Conservation (phyloP, 345 rosid genomes). For the Microthlaspi erraticum region DNA sequence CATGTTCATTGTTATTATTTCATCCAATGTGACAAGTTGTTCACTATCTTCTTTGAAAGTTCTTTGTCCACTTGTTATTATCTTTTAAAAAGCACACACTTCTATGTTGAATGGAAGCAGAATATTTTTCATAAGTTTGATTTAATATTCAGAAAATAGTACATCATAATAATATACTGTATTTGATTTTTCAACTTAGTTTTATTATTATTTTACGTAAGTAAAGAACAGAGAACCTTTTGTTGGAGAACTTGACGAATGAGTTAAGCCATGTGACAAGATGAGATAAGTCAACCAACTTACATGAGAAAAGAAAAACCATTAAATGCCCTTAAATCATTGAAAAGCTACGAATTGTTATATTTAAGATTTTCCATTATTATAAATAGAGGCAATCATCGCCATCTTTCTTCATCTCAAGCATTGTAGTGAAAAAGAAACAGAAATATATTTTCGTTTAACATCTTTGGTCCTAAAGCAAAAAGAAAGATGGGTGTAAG, state of each 20-base stretch:
- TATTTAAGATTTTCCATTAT: neutral
- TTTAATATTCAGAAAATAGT: neutral
- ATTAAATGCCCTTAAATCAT: constrained; percentile 24
- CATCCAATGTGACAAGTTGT: constrained; percentile 39
- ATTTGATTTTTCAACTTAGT: constrained; percentile 20
- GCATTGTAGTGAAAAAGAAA: constrained; percentile 11
- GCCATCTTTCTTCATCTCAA: constrained; percentile 32
- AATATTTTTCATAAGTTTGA: neutral
- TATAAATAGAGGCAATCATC: constrained; percentile 38
- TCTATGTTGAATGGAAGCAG: constrained; percentile 24
- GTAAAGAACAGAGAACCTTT: constrained; percentile 31
- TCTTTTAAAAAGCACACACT: constrained; percentile 12
- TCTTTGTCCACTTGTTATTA: constrained; percentile 35
- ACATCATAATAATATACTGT: constrained; percentile 19
- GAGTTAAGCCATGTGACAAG: constrained; percentile 44
- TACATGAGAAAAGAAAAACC: neutral
- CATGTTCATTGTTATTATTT: constrained; percentile 37
- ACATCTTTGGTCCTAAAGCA: constrained; percentile 1
- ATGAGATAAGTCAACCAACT: constrained; percentile 41
- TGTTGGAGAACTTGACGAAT: constrained; percentile 23
- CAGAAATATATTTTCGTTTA: neutral
- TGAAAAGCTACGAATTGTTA: constrained; percentile 2
- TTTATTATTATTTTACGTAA: constrained; percentile 4
- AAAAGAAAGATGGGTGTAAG: constrained; percentile 38
- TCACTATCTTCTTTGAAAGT: constrained; percentile 2